These are phyloP conservation scores for Calocybe indica DNA, from an alignment of 768 basidiomycete genomes.

Conservation along the genomic window DNA sequence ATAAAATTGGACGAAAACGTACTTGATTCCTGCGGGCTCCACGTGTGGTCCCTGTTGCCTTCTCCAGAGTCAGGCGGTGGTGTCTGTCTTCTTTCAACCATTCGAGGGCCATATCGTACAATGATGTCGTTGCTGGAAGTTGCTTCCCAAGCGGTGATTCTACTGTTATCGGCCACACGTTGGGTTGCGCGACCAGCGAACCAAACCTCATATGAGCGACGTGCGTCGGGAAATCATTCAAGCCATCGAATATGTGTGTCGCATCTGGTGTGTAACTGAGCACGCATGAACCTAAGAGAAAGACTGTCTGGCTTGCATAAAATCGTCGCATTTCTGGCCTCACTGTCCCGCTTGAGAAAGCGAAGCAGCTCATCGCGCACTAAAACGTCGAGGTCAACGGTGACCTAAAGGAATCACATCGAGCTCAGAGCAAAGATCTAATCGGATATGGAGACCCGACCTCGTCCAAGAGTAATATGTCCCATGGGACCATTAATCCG, in stretches of 20 bases:
- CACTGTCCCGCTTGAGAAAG: slow-evolving; percentile 82
- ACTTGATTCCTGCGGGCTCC: slow-evolving; percentile 60
- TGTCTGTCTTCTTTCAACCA: slow-evolving; percentile 88
- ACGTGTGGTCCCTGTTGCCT: slow-evolving; percentile 46
- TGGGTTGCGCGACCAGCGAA: slow-evolving; percentile 56
- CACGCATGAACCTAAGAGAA: slow-evolving; percentile 2
- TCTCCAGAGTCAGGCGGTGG: slow-evolving; percentile 52
- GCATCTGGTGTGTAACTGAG: slow-evolving; percentile 51
- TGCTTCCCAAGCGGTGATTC: slow-evolving; percentile 13
- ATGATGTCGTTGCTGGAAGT: slow-evolving; percentile 21
- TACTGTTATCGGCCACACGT: slow-evolving; percentile 58
- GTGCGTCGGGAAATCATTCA: slow-evolving; percentile 89
- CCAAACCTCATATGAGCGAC: slow-evolving; percentile 90
- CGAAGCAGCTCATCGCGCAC: slow-evolving; percentile 87
- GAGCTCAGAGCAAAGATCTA: slow-evolving; percentile 1
- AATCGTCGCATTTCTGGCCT: slow-evolving; percentile 77
- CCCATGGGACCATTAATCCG: slow-evolving; percentile 94
- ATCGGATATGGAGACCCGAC: slow-evolving; percentile 31
- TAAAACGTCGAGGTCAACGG: slow-evolving; percentile 94
- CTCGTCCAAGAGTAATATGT: slow-evolving; percentile 91
- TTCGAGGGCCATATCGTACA: slow-evolving; percentile 73
- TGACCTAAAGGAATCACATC: slow-evolving; percentile 51
- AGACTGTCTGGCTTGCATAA: slow-evolving; percentile 51
- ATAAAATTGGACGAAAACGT: slow-evolving; percentile 10
- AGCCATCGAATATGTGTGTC: slow-evolving; percentile 95